Evolutionary conservation across 257 asterid species (phyloP).

Genomic region (Craterostigma plantagineum): DNA sequence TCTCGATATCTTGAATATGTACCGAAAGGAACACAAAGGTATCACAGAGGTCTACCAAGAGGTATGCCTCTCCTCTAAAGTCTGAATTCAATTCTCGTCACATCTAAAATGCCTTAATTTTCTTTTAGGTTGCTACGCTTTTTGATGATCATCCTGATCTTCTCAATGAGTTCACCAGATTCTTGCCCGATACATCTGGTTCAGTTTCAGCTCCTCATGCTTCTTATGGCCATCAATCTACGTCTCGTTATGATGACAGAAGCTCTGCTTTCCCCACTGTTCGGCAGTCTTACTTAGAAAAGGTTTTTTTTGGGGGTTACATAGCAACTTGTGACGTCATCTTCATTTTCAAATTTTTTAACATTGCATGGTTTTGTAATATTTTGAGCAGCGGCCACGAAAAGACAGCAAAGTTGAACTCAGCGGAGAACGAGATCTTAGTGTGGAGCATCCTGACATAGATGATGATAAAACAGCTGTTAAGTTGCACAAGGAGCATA

Average conservation of each 20-base stretch:
- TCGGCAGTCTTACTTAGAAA: constrained; percentile 48
- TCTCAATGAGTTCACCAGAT: constrained; percentile 58
- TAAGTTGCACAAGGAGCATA: constrained; percentile 71
- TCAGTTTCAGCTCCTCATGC: constrained; percentile 45
- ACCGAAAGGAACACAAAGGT: constrained; percentile 90
- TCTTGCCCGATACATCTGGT: constrained; percentile 58
- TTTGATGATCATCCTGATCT: constrained; percentile 50
- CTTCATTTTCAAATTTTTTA: background rate
- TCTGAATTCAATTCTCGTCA: background rate
- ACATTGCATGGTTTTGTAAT: background rate
- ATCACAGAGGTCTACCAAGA: constrained; percentile 87
- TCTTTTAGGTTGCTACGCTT: constrained; percentile 36
- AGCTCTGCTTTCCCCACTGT: constrained; percentile 46
- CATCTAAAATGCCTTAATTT: constrained; percentile 4
- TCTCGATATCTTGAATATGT: constrained; percentile 48
- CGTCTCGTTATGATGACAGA: constrained; percentile 67
- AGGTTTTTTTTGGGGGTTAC: constrained; percentile 22
- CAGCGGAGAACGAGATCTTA: constrained; percentile 44
- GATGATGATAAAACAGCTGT: constrained; percentile 63
- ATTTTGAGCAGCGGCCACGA: constrained; percentile 44
- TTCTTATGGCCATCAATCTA: constrained; percentile 37
- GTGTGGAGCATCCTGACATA: constrained; percentile 14
- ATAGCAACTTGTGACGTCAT: background rate
- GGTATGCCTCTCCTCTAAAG: constrained; percentile 24
- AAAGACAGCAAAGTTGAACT: constrained; percentile 51